These are phyloP conservation scores for Aulographum hederae DNA, from an alignment of 2,329 filamentous ascomycete species.

Conservation along the genomic window DNA sequence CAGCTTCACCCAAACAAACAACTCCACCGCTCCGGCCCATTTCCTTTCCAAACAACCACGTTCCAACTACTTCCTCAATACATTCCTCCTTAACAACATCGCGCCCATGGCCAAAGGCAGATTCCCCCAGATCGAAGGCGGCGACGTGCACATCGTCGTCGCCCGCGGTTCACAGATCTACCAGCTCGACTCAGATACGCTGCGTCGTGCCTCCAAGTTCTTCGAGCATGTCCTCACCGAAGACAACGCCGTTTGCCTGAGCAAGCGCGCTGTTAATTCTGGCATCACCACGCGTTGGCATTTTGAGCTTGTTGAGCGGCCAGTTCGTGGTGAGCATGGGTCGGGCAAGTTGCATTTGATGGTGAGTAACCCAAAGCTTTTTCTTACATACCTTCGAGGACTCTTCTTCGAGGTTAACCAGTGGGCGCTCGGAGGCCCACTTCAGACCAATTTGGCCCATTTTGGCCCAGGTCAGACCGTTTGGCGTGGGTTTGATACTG, in stretches of 20 bases:
- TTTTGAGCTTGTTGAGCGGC: constrained; percentile 13
- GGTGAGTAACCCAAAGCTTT: constrained; percentile 6
- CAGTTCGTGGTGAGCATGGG: constrained; percentile 7
- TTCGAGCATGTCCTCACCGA: constrained; percentile 15
- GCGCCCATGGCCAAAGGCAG: background rate
- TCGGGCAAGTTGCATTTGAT: constrained; percentile 12
- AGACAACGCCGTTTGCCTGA: constrained; percentile 12
- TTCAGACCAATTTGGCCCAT: background rate
- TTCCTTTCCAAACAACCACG: background rate
- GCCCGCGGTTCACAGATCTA: constrained; percentile 12
- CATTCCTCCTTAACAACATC: background rate
- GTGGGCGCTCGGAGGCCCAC: background rate
- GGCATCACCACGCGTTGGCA: constrained; percentile 14
- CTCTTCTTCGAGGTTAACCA: background rate
- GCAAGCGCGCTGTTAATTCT: constrained; percentile 8
- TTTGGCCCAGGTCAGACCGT: background rate
- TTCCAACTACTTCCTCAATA: background rate
- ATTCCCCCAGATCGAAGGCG: constrained; percentile 7
- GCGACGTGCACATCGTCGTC: constrained; percentile 17
- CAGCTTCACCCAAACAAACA: background rate
- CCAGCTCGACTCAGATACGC: constrained; percentile 16
- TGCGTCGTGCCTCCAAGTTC: constrained; percentile 11
- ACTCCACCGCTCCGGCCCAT: background rate
- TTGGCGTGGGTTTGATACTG: constrained; percentile 1
- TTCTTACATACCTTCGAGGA: background rate